These are phyloP conservation scores for Nothomitra cinnamomea DNA, from an alignment of 2,329 filamentous ascomycete species.

Conservation along the genomic window DNA sequence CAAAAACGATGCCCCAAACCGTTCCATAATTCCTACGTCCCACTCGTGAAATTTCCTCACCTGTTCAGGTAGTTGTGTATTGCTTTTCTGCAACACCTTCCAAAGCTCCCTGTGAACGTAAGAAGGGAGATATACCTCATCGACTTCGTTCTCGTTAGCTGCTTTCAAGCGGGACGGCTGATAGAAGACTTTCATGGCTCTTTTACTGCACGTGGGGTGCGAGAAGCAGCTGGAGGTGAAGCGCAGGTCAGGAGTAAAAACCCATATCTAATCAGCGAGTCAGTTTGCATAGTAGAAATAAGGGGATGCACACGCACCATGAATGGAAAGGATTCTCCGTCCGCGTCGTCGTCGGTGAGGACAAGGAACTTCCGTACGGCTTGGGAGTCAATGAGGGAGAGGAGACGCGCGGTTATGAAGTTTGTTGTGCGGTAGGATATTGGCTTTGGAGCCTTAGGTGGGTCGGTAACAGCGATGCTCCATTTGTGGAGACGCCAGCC, in stretches of 20 bases:
- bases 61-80: conserved; percentile 20
- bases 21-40: conserved; percentile 25
- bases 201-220: conserved; percentile 13
- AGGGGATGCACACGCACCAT: background rate
- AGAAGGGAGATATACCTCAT: conserved; percentile 21
- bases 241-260: conserved; percentile 30
- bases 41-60: conserved; percentile 25
- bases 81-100: conserved; percentile 17
- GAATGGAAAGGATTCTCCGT: background rate
- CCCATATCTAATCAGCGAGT: conserved; percentile 21
- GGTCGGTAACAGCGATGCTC: conserved; percentile 17
- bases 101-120: conserved; percentile 17
- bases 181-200: conserved; percentile 30
- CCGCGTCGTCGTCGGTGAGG: background rate
- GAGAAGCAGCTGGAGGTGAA: conserved; percentile 22
- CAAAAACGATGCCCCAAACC: too few species aligned
- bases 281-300: background rate
- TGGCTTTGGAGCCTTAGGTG: conserved; percentile 10
- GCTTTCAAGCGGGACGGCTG: conserved; percentile 7
- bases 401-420: conserved; percentile 32
- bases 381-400: conserved; percentile 28
- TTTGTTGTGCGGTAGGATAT: conserved; percentile 17
- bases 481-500: conserved; percentile 28
- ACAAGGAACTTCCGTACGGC: conserved; percentile 18
- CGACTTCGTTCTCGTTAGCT: conserved; percentile 10